phyloP scores from a whole-genome alignment of 257 asterid species.

The Solanum rostratum region DNA sequence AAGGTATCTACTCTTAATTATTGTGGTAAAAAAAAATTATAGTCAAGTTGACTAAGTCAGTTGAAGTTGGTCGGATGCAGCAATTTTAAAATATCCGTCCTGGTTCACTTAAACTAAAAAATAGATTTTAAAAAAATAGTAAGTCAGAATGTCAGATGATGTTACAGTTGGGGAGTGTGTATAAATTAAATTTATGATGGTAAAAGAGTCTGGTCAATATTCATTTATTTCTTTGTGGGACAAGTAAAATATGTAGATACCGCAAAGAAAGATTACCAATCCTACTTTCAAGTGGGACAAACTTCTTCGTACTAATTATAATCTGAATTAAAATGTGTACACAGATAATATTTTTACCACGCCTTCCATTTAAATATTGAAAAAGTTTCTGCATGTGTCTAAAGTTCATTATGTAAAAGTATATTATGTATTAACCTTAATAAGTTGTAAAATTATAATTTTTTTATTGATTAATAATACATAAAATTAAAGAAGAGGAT shows the following conservation, averaged over 20 bases:
- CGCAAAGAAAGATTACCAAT: not conserved
- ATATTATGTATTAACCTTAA: too few species aligned
- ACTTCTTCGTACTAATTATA: not conserved
- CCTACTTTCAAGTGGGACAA: not conserved
- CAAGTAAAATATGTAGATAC: not conserved
- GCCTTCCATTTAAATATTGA: too few species aligned
- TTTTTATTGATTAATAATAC: too few species aligned
- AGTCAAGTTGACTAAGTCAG: not conserved
- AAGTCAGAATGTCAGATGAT: not conserved
- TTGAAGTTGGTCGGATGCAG: not conserved
- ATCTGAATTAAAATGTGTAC: too few species aligned
- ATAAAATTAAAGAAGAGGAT: too few species aligned
- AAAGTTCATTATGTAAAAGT: too few species aligned
- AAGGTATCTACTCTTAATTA: not conserved
- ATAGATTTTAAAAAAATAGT: not conserved
- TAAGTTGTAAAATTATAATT: too few species aligned
- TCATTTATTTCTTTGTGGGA: not conserved
- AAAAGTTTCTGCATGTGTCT: too few species aligned
- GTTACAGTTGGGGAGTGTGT: not conserved
- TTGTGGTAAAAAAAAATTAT: not conserved
- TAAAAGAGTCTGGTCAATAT: not conserved
- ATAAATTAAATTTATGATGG: not conserved
- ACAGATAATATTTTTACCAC: too few species aligned
- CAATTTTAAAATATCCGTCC: not conserved
- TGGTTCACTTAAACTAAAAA: not conserved